A percentile compares a stretch with the other conserved stretches of the same genome.
These are phyloP conservation scores for Tubosaeta brunneosetosa DNA, from an alignment of 768 basidiomycete genomes.

Conservation along the genomic window DNA sequence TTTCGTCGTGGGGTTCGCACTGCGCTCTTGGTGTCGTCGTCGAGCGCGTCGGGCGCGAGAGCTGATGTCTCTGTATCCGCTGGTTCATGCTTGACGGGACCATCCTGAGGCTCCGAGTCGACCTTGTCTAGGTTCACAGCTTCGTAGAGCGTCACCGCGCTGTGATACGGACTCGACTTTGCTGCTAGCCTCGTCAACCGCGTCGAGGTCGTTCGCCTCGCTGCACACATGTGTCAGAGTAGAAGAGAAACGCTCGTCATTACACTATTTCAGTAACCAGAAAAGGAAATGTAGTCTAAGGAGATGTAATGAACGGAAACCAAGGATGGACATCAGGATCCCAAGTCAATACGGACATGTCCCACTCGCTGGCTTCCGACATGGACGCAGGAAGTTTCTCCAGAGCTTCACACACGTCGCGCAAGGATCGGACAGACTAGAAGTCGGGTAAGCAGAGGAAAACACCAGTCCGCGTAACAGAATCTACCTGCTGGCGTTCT, in stretches of 20 bases:
- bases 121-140: not conserved
- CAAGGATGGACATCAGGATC: constrained; percentile 45
- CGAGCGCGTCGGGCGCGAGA: not conserved
- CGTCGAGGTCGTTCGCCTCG: constrained; percentile 25
- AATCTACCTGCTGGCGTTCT: constrained; percentile 43
- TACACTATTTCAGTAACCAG: not conserved
- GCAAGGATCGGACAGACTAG: constrained; percentile 40
- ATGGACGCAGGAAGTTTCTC: constrained; percentile 34
- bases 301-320: constrained; percentile 40
- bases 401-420: constrained; percentile 37
- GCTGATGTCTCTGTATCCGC: not conserved
- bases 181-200: constrained; percentile 33
- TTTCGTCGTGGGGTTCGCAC: not conserved
- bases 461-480: not conserved
- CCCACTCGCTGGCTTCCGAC: constrained; percentile 34
- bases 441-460: not conserved
- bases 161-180: constrained; percentile 42
- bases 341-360: constrained; percentile 42
- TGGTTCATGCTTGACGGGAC: constrained; percentile 30
- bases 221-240: constrained; percentile 16
- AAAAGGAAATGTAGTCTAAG: not conserved
- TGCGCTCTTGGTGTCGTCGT: not conserved
- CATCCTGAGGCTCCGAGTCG: constrained; percentile 1
- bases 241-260: too few relatives aligned
- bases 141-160: constrained; percentile 40